Evolutionary conservation across 2,329 filamentous ascomycete species (phyloP).

Genomic region (Stachybotrys chartarum): DNA sequence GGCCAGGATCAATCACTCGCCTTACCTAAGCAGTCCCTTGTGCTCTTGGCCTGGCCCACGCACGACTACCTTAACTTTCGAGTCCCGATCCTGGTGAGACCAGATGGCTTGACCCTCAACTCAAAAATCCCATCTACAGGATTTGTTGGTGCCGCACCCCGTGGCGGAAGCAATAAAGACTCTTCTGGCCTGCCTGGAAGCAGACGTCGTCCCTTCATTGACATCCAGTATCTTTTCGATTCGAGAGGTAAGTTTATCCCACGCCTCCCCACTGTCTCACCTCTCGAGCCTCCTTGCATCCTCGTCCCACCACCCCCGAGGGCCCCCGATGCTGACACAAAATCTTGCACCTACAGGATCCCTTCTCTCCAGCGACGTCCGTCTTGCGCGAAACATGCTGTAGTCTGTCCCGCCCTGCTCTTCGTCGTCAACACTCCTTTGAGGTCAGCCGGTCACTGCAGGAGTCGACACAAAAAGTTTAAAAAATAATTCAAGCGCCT

Average conservation of each 20-base stretch:
- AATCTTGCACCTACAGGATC: slow-evolving; percentile 7
- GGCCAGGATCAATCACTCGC: too few relatives aligned
- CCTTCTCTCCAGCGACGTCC: slow-evolving; percentile 12
- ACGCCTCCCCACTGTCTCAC: too few relatives aligned
- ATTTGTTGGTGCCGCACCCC: slow-evolving; percentile 16
- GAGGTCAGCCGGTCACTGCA: slow-evolving; percentile 81
- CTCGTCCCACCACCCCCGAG: neutral
- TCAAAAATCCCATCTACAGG: slow-evolving; percentile 3
- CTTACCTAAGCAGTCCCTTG: too few relatives aligned
- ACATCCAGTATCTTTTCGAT: slow-evolving; percentile 1
- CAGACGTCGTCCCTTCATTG: slow-evolving; percentile 26
- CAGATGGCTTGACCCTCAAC: slow-evolving; percentile 7
- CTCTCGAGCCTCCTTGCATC: neutral
- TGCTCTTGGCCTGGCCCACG: too few relatives aligned
- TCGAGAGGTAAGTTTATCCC: neutral
- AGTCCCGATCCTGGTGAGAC: neutral
- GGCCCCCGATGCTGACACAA: neutral
- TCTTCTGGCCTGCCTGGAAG: slow-evolving; percentile 29
- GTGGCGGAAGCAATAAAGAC: slow-evolving; percentile 19
- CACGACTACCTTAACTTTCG: neutral
- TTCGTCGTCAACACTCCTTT: slow-evolving; percentile 51
- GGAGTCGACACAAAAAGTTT: slow-evolving; percentile 40
- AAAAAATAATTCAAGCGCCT: too few relatives aligned
- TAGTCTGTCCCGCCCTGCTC: slow-evolving; percentile 17
- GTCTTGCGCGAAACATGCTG: slow-evolving; percentile 22